These are phyloP conservation scores for Saccharomyces hybrid DNA, from an alignment of 1,139 yeast species.

Conservation along the genomic window DNA sequence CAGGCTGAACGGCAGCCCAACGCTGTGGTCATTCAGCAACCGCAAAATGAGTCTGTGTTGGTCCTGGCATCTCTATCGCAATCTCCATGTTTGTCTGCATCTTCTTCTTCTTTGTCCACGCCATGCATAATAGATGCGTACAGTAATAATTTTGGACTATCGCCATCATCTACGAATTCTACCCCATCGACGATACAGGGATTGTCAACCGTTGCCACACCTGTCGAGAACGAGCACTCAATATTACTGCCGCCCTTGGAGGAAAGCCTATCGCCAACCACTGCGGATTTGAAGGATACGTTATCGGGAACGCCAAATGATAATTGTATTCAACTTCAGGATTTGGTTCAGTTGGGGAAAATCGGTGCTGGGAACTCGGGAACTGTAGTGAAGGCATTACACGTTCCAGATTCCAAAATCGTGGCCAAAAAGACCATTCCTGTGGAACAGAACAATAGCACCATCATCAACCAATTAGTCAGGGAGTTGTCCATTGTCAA, in stretches of 20 bases:
- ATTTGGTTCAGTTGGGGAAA: conserved; percentile 63
- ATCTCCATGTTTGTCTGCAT: background rate
- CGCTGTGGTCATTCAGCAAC: background rate
- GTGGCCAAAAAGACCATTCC: conserved; percentile 91
- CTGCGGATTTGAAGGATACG: background rate
- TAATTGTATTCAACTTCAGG: conserved; percentile 33
- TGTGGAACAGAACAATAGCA: conserved; percentile 66
- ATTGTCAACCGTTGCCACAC: background rate
- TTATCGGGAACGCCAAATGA: background rate
- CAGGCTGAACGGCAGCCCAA: background rate
- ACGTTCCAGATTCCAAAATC: conserved; percentile 75
- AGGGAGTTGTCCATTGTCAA: conserved; percentile 86
- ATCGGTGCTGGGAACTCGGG: conserved; percentile 95
- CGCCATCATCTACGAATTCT: background rate
- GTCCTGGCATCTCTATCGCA: background rate
- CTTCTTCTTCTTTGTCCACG: background rate
- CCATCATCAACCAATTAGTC: conserved; percentile 79
- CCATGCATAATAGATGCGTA: background rate
- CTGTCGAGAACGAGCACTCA: background rate
- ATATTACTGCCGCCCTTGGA: background rate
- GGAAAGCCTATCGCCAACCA: background rate
- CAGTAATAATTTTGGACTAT: background rate
- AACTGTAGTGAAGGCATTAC: conserved; percentile 79
- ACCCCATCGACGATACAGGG: background rate
- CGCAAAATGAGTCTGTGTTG: background rate